phyloP scores from a whole-genome alignment of 2,329 filamentous ascomycete species.

The Cadophora gregata region DNA sequence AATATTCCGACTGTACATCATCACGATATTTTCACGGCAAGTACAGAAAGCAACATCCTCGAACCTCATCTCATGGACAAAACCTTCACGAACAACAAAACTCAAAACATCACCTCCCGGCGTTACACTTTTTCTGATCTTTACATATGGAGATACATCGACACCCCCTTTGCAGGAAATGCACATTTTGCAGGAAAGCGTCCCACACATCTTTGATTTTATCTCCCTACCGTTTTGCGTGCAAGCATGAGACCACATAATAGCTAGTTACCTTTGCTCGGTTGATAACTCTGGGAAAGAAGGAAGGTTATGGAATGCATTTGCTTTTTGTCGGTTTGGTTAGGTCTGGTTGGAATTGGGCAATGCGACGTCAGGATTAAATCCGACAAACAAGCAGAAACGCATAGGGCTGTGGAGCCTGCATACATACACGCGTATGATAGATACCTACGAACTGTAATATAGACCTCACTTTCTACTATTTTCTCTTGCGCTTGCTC shows the following conservation, averaged over 20 bases:
- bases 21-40: not conserved
- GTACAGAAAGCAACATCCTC: not conserved
- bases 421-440: not conserved
- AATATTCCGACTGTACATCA: conserved; percentile 2
- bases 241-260: not conserved
- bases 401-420: not conserved
- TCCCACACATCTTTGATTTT: not conserved
- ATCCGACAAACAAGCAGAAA: not conserved
- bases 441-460: conserved; percentile 2
- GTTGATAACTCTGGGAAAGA: not conserved
- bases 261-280: not conserved
- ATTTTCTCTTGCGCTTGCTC: not conserved
- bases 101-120: conserved; percentile 9
- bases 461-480: not conserved
- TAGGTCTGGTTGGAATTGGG: not conserved
- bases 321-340: not conserved
- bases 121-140: conserved; percentile 1
- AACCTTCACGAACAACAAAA: not conserved
- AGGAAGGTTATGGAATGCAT: not conserved
- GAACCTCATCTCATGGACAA: not conserved
- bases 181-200: not conserved
- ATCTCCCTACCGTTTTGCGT: not conserved
- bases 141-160: conserved; percentile 7
- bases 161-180: conserved; percentile 16
- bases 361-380: too few species aligned